A percentile compares a stretch with the other conserved stretches of the same genome.
Evolutionary conservation across 73 alveolate genomes (phyloP).

Genomic region (Paramecium tetraurelia): DNA sequence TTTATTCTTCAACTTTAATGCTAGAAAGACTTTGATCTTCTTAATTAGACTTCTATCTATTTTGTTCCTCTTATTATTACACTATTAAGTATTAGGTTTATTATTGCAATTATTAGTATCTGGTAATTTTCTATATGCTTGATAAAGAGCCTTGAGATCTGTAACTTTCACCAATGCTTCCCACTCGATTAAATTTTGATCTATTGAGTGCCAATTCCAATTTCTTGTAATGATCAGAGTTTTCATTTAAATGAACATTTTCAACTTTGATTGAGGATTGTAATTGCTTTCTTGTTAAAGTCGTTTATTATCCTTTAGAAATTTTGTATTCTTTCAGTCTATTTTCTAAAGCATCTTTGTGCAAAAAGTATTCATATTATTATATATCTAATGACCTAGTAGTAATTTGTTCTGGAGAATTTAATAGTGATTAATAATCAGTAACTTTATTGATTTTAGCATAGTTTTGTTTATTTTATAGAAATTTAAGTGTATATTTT

Average conservation of each 20-base stretch:
- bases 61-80: not conserved
- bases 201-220: conserved; percentile 1
- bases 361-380: not conserved
- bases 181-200: not conserved
- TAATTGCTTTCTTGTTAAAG: not conserved
- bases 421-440: not conserved
- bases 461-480: conserved; percentile 3
- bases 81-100: not conserved
- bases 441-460: conserved; percentile 1
- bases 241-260: not conserved
- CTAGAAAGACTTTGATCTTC: not conserved
- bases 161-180: not conserved
- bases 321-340: not conserved
- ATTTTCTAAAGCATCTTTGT: not conserved
- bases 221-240: not conserved
- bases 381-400: not conserved
- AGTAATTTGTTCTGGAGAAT: not conserved
- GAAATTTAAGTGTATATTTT: conserved; percentile 17
- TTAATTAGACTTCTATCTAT: not conserved
- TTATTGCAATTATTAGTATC: not conserved
- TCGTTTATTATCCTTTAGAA: not conserved
- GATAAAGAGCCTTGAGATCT: not conserved
- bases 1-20: not conserved
- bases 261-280: not conserved
- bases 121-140: not conserved